Conservation (phyloP, 805 yeast genomes). For the Cyberlindnera maritima region DNA sequence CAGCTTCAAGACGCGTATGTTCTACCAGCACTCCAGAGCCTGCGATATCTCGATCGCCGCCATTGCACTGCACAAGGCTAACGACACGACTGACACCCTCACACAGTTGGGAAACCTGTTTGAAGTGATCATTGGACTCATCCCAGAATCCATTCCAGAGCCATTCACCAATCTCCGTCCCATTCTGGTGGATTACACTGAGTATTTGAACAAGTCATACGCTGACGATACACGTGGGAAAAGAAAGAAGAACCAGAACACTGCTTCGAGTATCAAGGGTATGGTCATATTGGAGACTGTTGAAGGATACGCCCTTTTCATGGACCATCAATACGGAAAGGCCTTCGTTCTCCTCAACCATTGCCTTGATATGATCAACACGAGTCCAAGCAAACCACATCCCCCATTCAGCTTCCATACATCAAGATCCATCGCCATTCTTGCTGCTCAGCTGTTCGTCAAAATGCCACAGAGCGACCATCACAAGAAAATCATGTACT, state of each 20-base stretch:
- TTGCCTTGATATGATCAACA: neutral
- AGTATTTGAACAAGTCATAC: neutral
- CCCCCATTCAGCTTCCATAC: neutral
- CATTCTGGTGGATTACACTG: neutral
- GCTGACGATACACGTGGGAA: neutral
- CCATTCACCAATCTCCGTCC: neutral
- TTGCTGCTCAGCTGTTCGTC: slow-evolving; percentile 9
- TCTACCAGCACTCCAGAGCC: neutral
- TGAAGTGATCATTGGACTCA: neutral
- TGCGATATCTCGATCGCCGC: neutral
- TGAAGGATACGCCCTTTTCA: slow-evolving; percentile 5
- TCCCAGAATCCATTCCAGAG: slow-evolving; percentile 6
- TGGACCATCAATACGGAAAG: neutral
- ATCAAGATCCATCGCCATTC: slow-evolving; percentile 4
- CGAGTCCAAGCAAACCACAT: neutral
- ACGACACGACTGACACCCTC: neutral
- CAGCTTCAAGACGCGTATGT: slow-evolving; percentile 2
- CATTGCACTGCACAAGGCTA: neutral
- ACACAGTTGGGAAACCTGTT: neutral
- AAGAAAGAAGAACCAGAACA: neutral
- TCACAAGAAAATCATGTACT: slow-evolving; percentile 1
- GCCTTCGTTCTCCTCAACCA: slow-evolving; percentile 1
- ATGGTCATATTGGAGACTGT: slow-evolving; percentile 4
- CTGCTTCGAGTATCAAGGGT: neutral
- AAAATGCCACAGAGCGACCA: neutral